Evolutionary conservation across 495 filamentous ascomycete species (phyloP).

Genomic region (Recurvomyces mirabilis): DNA sequence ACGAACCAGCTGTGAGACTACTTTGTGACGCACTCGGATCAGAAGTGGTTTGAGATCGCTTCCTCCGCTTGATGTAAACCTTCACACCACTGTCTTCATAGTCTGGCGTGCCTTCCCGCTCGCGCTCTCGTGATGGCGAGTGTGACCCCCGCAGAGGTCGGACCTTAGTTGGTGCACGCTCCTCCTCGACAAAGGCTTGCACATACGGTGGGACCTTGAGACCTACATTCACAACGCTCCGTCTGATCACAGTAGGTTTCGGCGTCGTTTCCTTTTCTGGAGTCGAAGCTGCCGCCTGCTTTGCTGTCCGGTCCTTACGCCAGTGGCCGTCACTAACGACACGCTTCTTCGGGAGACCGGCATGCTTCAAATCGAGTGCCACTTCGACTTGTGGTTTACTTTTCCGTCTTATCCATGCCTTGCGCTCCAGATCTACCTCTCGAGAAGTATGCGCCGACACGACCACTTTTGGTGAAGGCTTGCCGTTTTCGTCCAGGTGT

Average conservation of each 20-base stretch:
- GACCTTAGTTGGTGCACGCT: constrained; percentile 4
- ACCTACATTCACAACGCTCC: constrained; percentile 19
- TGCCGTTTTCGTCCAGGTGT: neutral
- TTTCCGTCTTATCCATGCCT: constrained; percentile 21
- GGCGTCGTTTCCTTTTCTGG: constrained; percentile 14
- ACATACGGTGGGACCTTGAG: constrained; percentile 16
- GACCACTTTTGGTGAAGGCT: constrained; percentile 3
- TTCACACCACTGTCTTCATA: constrained; percentile 20
- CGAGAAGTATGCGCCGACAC: constrained; percentile 6
- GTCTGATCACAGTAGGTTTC: constrained; percentile 15
- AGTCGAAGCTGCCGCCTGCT: constrained; percentile 7
- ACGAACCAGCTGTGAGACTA: constrained; percentile 13
- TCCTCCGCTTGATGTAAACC: constrained; percentile 20
- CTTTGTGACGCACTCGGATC: constrained; percentile 14
- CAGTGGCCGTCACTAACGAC: constrained; percentile 36
- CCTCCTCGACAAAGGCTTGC: constrained; percentile 11
- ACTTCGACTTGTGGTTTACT: constrained; percentile 12
- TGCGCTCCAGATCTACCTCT: constrained; percentile 17
- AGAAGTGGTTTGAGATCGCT: constrained; percentile 8
- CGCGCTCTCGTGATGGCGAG: constrained; percentile 7
- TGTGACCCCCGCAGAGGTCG: constrained; percentile 4
- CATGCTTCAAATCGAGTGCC: constrained; percentile 23
- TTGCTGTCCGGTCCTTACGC: constrained; percentile 23
- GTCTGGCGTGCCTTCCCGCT: constrained; percentile 13
- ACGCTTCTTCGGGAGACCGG: constrained; percentile 33